Percentiles rank a stretch among this genome's conserved stretches.
Evolutionary conservation across 148 eudicot species (phyloP).

Genomic region (Vaccinium myrtillus): DNA sequence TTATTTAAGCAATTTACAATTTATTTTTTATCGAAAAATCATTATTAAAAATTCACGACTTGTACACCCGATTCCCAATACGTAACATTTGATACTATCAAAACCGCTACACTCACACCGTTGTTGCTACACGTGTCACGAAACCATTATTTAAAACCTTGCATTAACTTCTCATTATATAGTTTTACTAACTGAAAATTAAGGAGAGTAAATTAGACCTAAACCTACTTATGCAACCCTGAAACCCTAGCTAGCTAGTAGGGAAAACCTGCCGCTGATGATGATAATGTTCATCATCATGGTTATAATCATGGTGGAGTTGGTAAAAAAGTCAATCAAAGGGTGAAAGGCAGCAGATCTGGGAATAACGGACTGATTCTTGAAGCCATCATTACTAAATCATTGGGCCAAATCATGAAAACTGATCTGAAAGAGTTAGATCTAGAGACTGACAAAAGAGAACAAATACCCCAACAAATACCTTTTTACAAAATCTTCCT

Average conservation of each 20-base stretch:
- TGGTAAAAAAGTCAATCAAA: not conserved
- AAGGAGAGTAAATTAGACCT: not conserved
- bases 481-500: not conserved
- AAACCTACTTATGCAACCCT: not conserved
- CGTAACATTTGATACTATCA: too few relatives aligned
- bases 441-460: slow-evolving; percentile 30
- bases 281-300: not conserved
- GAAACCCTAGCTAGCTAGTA: not conserved
- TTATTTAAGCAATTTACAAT: too few relatives aligned
- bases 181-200: not conserved
- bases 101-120: too few relatives aligned
- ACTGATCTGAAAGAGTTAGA: not conserved
- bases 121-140: too few relatives aligned
- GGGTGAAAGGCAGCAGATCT: not conserved
- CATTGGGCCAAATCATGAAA: not conserved
- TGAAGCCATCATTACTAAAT: slow-evolving; percentile 4
- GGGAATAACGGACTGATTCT: not conserved
- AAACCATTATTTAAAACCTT: too few relatives aligned
- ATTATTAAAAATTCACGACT: too few relatives aligned
- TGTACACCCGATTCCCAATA: too few relatives aligned
- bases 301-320: not conserved
- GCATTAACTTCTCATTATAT: too few relatives aligned
- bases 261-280: not conserved
- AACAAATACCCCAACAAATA: not conserved
- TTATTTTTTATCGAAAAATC: too few relatives aligned